Base-by-base conservation (phyloP, 208 protist species). In the Acanthamoeba sp. region DNA sequence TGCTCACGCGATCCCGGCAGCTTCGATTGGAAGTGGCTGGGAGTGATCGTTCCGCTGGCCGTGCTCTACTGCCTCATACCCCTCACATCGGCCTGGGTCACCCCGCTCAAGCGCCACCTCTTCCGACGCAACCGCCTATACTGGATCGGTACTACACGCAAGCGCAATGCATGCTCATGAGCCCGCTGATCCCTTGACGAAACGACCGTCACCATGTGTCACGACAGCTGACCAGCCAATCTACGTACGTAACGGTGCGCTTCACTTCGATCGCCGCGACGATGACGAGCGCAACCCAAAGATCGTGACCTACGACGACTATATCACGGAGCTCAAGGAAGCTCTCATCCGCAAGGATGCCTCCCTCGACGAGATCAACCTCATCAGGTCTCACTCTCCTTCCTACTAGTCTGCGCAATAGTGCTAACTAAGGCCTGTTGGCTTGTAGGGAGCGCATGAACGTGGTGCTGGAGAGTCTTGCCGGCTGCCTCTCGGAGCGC, bases 301-400 rank as follows among this genome's bases (percentile, higher is more conserved):
- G 78, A n/a, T 87, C 42, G 78, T 87, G 38, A 87, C 78, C 45
- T 87, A 87, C 14, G 78, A 87, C 48, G 78, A 87, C 48, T 87
- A 87, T n/a, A 87, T 87, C 48, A 87, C 78, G 10, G 78, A 87
- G 78, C 78, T 87, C 27, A 87, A 87, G 78, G 78, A 87, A 20
- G 78, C 78, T 14, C 78, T 87, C 78, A 87, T 87, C 45, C 78
- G 78, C 42, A 87, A 87, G 78, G 78, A 87, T 29, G 78, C 78
- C 38, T 87, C 78, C 1, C 78, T 87, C 24, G 78, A 87, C 29
- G 78, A 87, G 42, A 87, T 87, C 78, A 87, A 87, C 78, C 22
- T 87, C 29, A 87, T 87, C 78, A 27, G 78, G 78, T 59, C 4
- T 20, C 52, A 57, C 36, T 78, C 34, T 78, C 69, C 18, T n/a